phyloP scores from a whole-genome alignment of 2,329 filamentous ascomycete species.

The Fusarium sp. region DNA sequence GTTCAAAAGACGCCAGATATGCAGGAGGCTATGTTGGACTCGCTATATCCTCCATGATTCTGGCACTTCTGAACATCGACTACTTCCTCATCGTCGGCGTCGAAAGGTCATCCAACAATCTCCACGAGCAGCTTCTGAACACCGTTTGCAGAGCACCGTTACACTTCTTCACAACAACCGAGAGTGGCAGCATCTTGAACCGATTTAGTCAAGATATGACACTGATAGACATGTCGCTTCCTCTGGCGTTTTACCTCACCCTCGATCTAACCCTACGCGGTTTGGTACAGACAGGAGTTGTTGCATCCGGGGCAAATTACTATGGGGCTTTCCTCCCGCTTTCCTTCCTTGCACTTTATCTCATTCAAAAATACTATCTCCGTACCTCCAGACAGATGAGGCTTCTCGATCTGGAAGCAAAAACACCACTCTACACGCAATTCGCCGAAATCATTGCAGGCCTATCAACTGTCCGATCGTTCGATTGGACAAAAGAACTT shows the following conservation, averaged over 20 bases:
- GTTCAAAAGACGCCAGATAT: conserved; percentile 31
- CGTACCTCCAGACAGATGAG: conserved; percentile 64
- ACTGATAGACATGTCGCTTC: conserved; percentile 55
- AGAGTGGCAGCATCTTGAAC: conserved; percentile 56
- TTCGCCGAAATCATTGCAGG: conserved; percentile 62
- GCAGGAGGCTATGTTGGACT: conserved; percentile 43
- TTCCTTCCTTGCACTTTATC: conserved; percentile 54
- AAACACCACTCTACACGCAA: conserved; percentile 61
- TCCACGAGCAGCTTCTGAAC: conserved; percentile 39
- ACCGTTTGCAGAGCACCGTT: conserved; percentile 51
- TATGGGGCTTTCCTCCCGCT: conserved; percentile 56
- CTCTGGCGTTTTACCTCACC: conserved; percentile 48
- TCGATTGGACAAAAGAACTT: conserved; percentile 57
- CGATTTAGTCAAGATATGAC: conserved; percentile 58
- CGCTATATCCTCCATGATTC: conserved; percentile 23
- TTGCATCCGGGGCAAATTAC: conserved; percentile 41
- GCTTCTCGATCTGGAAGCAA: conserved; percentile 62
- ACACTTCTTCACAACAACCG: conserved; percentile 54
- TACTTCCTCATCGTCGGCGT: conserved; percentile 43
- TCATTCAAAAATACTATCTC: conserved; percentile 62
- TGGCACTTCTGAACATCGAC: conserved; percentile 21
- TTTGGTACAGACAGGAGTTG: conserved; percentile 38
- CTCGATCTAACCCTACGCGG: conserved; percentile 45
- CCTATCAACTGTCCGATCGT: conserved; percentile 61
- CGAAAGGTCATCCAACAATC: conserved; percentile 38